A percentile compares a stretch with the other conserved stretches of the same genome.
Evolutionary conservation across 2,329 filamentous ascomycete species (phyloP).

Genomic region (Monosporascus sp.): DNA sequence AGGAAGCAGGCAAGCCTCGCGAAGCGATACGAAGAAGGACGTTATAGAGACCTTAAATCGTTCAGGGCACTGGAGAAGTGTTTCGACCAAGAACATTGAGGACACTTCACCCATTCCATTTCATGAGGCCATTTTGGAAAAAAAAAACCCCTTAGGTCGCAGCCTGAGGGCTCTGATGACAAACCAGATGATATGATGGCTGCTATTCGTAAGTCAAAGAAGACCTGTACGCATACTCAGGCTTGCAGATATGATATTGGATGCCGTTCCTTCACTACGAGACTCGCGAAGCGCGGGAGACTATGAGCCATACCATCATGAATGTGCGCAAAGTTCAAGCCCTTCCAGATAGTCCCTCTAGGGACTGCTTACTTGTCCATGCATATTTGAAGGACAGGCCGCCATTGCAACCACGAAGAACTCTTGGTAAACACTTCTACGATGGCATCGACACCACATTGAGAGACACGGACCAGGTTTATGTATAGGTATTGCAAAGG

Average conservation of each 20-base stretch:
- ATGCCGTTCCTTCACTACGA: conserved; percentile 65
- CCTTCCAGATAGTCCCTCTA: conserved; percentile 18
- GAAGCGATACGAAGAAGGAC: conserved; percentile 59
- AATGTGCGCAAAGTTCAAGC: conserved; percentile 25
- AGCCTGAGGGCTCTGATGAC: conserved; percentile 21
- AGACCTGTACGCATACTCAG: conserved; percentile 9
- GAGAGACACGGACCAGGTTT: conserved; percentile 3
- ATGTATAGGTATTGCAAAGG: neutral
- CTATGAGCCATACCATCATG: conserved; percentile 50
- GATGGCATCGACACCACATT: neutral
- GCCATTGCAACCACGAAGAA: conserved; percentile 1
- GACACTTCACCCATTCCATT: conserved; percentile 51
- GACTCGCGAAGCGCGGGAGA: conserved; percentile 45
- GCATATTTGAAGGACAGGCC: conserved; percentile 41
- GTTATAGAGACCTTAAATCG: conserved; percentile 53
- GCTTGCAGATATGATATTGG: conserved; percentile 30
- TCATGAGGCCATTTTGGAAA: conserved; percentile 55
- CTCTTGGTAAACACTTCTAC: conserved; percentile 2
- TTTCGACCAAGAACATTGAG: conserved; percentile 56
- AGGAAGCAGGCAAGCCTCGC: conserved; percentile 42
- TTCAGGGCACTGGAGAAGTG: conserved; percentile 58
- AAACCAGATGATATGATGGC: conserved; percentile 27
- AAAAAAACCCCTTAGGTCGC: conserved; percentile 39
- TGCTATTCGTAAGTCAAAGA: conserved; percentile 27
- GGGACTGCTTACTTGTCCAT: conserved; percentile 40